Percentiles rank a stretch among this genome's conserved stretches.
Conservation (phyloP, 1,139 yeast genomes). For the Nakaseomyces delphensis region DNA sequence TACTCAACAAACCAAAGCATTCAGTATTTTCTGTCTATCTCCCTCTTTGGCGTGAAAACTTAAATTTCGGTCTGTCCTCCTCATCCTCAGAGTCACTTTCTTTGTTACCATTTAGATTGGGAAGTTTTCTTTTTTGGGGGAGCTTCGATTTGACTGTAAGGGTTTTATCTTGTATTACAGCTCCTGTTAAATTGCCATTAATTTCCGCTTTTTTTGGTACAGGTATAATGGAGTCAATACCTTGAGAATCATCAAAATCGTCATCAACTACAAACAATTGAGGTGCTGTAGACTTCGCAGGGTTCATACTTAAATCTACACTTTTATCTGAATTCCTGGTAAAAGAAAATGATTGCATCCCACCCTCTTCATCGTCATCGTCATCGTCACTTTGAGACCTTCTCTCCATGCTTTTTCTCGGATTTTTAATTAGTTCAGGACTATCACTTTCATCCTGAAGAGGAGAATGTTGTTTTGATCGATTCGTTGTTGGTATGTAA, state of each 20-base stretch:
- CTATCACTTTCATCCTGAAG: not conserved
- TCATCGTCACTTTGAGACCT: not conserved
- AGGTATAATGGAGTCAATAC: not conserved
- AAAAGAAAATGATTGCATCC: constrained; percentile 5
- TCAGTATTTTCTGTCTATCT: too few species aligned
- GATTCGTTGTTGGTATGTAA: constrained; percentile 13
- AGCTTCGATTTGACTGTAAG: not conserved
- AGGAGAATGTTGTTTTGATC: not conserved
- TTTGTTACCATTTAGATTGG: not conserved
- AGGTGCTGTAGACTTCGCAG: not conserved
- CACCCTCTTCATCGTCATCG: not conserved
- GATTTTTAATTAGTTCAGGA: not conserved
- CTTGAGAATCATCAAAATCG: not conserved
- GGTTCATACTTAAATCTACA: not conserved
- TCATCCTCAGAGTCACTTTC: constrained; percentile 15
- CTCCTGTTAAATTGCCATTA: not conserved
- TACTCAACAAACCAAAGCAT: too few species aligned
- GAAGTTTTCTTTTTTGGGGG: not conserved
- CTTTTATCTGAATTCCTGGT: not conserved
- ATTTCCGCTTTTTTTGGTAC: not conserved
- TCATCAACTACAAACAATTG: constrained; percentile 4
- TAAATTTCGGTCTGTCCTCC: constrained; percentile 34
- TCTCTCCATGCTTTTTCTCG: not conserved
- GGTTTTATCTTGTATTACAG: not conserved
- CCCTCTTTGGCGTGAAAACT: constrained; percentile 27